A percentile compares a stretch with the other conserved stretches of the same genome.
Evolutionary conservation across 140 eudicot genomes (phyloP).

Genomic region (Stevia rebaudiana): DNA sequence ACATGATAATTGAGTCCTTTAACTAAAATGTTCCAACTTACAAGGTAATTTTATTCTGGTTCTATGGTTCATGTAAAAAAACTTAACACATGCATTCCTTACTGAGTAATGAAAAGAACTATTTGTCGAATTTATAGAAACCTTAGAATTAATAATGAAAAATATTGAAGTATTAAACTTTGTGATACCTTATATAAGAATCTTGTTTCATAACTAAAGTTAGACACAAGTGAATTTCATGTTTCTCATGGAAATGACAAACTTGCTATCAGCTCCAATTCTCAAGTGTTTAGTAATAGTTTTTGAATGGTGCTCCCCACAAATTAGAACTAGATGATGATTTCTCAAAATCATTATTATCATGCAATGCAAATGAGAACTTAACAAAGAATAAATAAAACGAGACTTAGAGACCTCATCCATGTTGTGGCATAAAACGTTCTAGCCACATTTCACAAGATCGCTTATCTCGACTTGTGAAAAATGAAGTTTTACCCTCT

Average conservation of each 20-base stretch:
- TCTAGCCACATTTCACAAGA: background rate
- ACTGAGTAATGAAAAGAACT: no score
- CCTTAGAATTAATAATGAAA: no score
- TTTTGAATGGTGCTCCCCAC: background rate
- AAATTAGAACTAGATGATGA: background rate
- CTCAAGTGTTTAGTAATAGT: background rate
- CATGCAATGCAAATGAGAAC: background rate
- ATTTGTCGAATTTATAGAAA: no score
- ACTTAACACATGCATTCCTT: no score
- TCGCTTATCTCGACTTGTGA: background rate
- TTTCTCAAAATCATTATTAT: background rate
- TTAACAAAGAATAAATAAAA: background rate
- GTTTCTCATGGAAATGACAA: background rate
- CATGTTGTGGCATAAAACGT: background rate
- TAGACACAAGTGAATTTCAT: background rate
- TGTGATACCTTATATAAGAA: background rate
- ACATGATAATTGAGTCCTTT: no score
- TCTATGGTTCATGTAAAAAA: no score
- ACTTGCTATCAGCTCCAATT: background rate
- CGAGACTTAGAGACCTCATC: background rate
- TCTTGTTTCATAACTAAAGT: background rate
- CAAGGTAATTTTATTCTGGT: no score
- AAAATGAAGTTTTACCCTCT: background rate
- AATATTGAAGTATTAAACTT: no score
- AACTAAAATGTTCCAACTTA: no score